phyloP scores from a whole-genome alignment of 805 yeast genomes.

The Wickerhamiella dianesei region DNA sequence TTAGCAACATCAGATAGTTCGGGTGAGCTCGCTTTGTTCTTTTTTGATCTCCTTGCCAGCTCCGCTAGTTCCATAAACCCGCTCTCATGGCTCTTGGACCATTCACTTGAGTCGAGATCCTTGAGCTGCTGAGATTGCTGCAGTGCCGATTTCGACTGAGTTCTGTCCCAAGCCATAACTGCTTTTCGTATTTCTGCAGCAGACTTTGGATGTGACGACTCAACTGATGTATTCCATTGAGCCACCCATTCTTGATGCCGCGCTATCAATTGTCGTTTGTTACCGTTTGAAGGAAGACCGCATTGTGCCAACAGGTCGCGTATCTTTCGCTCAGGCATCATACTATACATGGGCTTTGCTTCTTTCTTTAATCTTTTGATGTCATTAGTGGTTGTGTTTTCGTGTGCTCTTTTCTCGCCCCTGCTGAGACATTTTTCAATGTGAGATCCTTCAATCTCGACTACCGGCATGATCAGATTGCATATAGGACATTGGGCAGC shows the following conservation, averaged over 20 bases:
- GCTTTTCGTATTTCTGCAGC: constrained; percentile 42
- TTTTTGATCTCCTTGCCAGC: neutral
- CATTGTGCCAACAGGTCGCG: constrained; percentile 43
- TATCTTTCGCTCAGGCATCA: constrained; percentile 45
- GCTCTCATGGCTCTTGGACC: constrained; percentile 2
- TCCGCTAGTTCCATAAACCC: neutral
- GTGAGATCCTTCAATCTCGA: constrained; percentile 43
- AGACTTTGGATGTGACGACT: constrained; percentile 50
- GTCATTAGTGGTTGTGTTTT: constrained; percentile 19
- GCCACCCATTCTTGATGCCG: constrained; percentile 68
- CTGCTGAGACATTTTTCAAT: constrained; percentile 43
- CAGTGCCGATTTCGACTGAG: constrained; percentile 7
- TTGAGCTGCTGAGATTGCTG: constrained; percentile 10
- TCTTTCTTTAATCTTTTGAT: constrained; percentile 20
- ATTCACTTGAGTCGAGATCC: constrained; percentile 9
- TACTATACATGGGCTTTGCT: constrained; percentile 44
- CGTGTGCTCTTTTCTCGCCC: constrained; percentile 9
- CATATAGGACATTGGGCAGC: constrained; percentile 61
- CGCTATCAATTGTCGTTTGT: constrained; percentile 47
- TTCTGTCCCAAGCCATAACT: constrained; percentile 29
- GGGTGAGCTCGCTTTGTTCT: neutral
- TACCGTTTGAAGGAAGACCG: constrained; percentile 49
- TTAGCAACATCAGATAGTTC: neutral
- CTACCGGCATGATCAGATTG: constrained; percentile 37
- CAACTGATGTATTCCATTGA: constrained; percentile 70